These are phyloP conservation scores for Leptomonas pyrrhocoris DNA, from an alignment of 208 protist species.

Conservation along the genomic window DNA sequence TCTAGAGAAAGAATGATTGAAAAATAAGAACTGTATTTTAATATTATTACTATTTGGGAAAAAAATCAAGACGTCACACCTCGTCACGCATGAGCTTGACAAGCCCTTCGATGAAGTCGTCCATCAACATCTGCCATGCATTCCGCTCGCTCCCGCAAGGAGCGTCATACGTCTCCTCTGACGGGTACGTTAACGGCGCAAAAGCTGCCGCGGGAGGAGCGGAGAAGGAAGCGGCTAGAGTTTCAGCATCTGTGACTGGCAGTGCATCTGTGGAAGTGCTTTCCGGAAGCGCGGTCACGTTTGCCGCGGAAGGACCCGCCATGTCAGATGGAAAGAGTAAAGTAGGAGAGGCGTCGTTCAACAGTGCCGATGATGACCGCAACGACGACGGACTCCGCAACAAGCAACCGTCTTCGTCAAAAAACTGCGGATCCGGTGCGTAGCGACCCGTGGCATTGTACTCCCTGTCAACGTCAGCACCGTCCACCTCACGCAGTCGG, in stretches of 20 bases:
- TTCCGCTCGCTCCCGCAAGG: conserved; percentile 28
- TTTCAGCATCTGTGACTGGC: background rate
- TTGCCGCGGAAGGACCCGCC: background rate
- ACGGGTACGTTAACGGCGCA: conserved; percentile 6
- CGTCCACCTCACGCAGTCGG: background rate
- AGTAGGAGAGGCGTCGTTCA: background rate
- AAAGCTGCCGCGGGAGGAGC: background rate
- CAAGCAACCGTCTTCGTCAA: background rate
- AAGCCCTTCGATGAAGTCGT: conserved; percentile 30
- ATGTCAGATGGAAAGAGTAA: background rate
- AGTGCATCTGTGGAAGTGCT: background rate
- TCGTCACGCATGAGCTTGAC: conserved; percentile 19
- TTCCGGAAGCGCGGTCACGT: background rate
- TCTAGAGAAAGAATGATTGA: background rate
- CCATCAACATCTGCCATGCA: conserved; percentile 29
- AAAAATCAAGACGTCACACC: background rate
- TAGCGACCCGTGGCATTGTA: conserved; percentile 18
- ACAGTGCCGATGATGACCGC: background rate
- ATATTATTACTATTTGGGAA: no score
- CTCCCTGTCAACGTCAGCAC: background rate
- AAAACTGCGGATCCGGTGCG: conserved; percentile 26
- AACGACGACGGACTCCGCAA: background rate
- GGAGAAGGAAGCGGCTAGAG: background rate
- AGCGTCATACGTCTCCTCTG: conserved; percentile 23
- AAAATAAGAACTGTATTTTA: no score